Base-by-base conservation (phyloP, 805 yeast genomes). In the Teunomyces aglyptinius region DNA sequence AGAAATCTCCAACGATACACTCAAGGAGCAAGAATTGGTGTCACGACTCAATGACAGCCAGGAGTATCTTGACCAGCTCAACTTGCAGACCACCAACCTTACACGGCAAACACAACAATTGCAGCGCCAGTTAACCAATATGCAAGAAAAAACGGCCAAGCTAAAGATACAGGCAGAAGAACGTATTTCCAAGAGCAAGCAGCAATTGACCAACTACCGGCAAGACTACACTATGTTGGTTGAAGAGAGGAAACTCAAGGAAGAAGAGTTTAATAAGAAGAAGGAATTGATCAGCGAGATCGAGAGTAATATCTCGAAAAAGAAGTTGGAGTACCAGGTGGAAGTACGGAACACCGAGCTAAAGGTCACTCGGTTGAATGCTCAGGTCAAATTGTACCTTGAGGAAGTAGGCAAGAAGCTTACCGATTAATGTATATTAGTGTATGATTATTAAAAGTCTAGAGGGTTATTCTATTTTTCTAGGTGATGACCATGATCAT, bases 361-460 rank as follows among this genome's bases (percentile, higher is more conserved):
- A 43, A 86, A 82, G 54, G 69, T 82, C 45, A 75, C 80, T 18
- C 69, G 75, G 48, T 68, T 85, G 46, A 79, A 79, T 47, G 69
- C 80, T 7, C 85, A 81, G 52, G 70, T 85, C 35, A 70, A 70
- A 49, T 61, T 72, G 45, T 85, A 85, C 54, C 56, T 81, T 43
- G 63, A 64, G 34, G 83, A 80, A 48, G 76, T 82, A 71, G 69
- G 70, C 32, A 75, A 70, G 53, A 68, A 50, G 58, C 45, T 65
- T 41, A 46, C 43, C 27, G 28, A 33, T 18, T 18, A 32, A 16
- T 50, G 54, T 48, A 48, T 48, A 45, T 27, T 50, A 49, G 49
- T 47, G 53, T 52, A 48, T 41, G 41, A 35, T 38, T 31, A 31
- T 31, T 31, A 31, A 31, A 31, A 18, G 24, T 11, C 38, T 20